These are phyloP conservation scores for Penicillium sp. DNA, from an alignment of 2,329 filamentous ascomycete species.

Conservation along the genomic window DNA sequence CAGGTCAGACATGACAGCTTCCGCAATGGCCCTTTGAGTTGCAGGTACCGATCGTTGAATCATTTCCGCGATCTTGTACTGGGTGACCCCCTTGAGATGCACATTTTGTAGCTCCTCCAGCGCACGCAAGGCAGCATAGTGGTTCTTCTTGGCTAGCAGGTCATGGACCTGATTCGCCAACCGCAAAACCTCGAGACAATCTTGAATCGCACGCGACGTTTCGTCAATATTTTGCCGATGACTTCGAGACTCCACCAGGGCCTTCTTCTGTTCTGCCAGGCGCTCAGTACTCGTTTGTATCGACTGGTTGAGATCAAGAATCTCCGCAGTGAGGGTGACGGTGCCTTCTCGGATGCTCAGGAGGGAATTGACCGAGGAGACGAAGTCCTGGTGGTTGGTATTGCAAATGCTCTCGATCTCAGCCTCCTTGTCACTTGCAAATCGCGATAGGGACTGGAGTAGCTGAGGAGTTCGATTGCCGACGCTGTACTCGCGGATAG, in stretches of 20 bases:
- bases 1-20: constrained; percentile 94
- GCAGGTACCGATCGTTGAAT: constrained; percentile 95
- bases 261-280: constrained; percentile 91
- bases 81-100: constrained; percentile 89
- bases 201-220: constrained; percentile 82
- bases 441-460: constrained; percentile 77
- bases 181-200: constrained; percentile 88
- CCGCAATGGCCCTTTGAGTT: constrained; percentile 90
- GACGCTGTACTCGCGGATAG: constrained; percentile 85
- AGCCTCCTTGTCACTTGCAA: constrained; percentile 82
- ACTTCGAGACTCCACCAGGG: constrained; percentile 86
- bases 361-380: constrained; percentile 91
- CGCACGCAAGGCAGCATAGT: constrained; percentile 92
- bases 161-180: constrained; percentile 95
- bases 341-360: constrained; percentile 90
- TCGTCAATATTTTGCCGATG: constrained; percentile 97
- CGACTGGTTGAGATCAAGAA: constrained; percentile 88
- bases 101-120: constrained; percentile 96
- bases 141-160: constrained; percentile 87
- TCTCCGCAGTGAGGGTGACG: constrained; percentile 85
- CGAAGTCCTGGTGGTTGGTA: constrained; percentile 95
- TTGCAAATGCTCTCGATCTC: constrained; percentile 96
- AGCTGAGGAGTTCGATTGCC: constrained; percentile 75
- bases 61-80: constrained; percentile 92
- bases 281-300: constrained; percentile 96